Base-by-base conservation (phyloP, 306 rosid species). In the Styphnolobium japonicum region DNA sequence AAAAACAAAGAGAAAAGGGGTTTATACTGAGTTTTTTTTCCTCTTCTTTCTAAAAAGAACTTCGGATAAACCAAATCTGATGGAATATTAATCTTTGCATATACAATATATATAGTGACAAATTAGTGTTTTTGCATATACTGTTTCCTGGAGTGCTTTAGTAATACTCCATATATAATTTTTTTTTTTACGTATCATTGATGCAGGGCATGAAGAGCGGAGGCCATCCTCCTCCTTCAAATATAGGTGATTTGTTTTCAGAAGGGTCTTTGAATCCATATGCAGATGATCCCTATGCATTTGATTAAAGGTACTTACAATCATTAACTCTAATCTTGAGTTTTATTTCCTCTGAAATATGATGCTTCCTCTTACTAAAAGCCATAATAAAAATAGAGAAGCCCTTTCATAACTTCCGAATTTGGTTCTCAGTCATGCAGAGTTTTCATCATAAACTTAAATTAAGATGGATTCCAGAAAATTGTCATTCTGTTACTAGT, bases 181-280 rank as follows among this genome's bases (percentile, higher is more conserved):
- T 57, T 33, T 58, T 42, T 16, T 45, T 71, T 33, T 45, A 39
- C 73, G 21, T 39, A 31, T 78, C 40, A 16, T 63, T 73, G 48
- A 18, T 75, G 84, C 80, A 90, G 98, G 88, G 79, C 79, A 77
- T 82, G 56, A 92, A 85, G 81, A 90, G 77, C 64, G 85, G 78
- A 78, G 85, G 69, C 42, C 90, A 81, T 68, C 82, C 87, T 53
- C 87, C 57, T 56, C 92, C 94, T 79, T 90, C 98, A 82, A 91
- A 87, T 80, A 91, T 95, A 0, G 98, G 97, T 27, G 98, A 95
- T 82, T 60, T 95, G 91, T 95, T 95, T 87, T 80, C 96, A n/a
- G 98, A 92, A 87, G 98, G 98, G 37, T 92, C 98, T 71, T 87
- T 95, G 79, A 93, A 95, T 85, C 98, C 98, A n/a, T 95, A 95